Evolutionary conservation across 345 rosid genomes (phyloP).

Genomic region (Aegle marmelos): DNA sequence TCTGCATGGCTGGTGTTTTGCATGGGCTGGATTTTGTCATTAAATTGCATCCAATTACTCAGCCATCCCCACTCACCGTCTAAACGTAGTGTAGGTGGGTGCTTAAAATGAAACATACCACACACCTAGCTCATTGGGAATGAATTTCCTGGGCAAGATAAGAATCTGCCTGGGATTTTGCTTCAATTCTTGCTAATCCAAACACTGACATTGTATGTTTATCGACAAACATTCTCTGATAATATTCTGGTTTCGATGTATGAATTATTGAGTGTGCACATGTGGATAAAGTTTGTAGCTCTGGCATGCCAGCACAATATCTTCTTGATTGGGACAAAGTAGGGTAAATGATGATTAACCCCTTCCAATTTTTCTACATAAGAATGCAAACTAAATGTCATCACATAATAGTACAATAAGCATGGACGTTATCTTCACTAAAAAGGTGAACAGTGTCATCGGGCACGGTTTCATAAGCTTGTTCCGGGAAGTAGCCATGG

Average conservation of each 20-base stretch:
- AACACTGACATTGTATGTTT: background rate
- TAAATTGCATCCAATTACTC: background rate
- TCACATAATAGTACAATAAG: constrained; percentile 52
- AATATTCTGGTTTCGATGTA: background rate
- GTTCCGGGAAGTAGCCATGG: constrained; percentile 58
- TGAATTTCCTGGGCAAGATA: background rate
- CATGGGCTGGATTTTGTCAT: constrained; percentile 1
- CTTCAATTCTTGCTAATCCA: background rate
- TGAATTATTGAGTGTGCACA: background rate
- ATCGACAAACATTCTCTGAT: background rate
- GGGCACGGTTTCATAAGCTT: constrained; percentile 44
- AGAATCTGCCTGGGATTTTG: background rate
- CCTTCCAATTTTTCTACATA: background rate
- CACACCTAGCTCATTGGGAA: background rate
- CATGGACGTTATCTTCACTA: constrained; percentile 84
- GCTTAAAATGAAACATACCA: background rate
- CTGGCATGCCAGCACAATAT: background rate
- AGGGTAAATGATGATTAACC: background rate
- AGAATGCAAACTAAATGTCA: background rate
- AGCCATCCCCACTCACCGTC: background rate
- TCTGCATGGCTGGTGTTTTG: background rate
- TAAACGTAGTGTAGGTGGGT: background rate
- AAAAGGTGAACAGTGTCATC: constrained; percentile 71
- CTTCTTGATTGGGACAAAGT: background rate
- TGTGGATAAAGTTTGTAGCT: background rate